Percentiles rank a stretch among this genome's conserved stretches.
Conservation (phyloP, 805 yeast genomes). For the Grigorovia jiainica region DNA sequence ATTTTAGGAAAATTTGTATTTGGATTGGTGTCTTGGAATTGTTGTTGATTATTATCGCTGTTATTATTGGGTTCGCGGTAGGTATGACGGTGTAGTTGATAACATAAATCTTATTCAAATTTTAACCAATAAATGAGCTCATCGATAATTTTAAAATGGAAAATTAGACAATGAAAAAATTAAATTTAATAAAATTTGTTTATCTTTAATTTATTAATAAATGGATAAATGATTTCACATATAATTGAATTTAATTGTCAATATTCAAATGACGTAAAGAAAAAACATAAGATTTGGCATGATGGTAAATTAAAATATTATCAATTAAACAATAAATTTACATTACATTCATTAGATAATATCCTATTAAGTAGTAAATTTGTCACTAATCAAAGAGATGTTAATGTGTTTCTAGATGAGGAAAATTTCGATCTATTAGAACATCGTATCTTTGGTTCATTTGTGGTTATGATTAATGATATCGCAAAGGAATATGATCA, state of each 20-base stretch:
- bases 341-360: slow-evolving; percentile 17
- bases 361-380: slow-evolving; percentile 17
- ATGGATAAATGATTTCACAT: slow-evolving; percentile 19
- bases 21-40: slow-evolving; percentile 24
- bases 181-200: no score
- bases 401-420: slow-evolving; percentile 13
- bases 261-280: slow-evolving; percentile 24
- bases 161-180: no score
- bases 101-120: no score
- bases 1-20: slow-evolving; percentile 26
- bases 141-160: no score
- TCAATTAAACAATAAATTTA: slow-evolving; percentile 15
- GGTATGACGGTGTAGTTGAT: slow-evolving; percentile 17
- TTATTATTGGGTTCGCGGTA: slow-evolving; percentile 39
- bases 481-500: slow-evolving; percentile 10
- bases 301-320: slow-evolving; percentile 25
- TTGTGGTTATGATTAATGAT: slow-evolving; percentile 18
- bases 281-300: slow-evolving; percentile 29
- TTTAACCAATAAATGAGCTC: no score
- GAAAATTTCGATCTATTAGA: slow-evolving; percentile 18
- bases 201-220: no score
- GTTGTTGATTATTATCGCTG: slow-evolving; percentile 30
- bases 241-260: slow-evolving; percentile 23
- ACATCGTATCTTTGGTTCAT: slow-evolving; percentile 21
- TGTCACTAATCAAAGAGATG: slow-evolving; percentile 17